Conservation (phyloP, 306 rosid genomes). For the Pterocarpus macrocarpus region DNA sequence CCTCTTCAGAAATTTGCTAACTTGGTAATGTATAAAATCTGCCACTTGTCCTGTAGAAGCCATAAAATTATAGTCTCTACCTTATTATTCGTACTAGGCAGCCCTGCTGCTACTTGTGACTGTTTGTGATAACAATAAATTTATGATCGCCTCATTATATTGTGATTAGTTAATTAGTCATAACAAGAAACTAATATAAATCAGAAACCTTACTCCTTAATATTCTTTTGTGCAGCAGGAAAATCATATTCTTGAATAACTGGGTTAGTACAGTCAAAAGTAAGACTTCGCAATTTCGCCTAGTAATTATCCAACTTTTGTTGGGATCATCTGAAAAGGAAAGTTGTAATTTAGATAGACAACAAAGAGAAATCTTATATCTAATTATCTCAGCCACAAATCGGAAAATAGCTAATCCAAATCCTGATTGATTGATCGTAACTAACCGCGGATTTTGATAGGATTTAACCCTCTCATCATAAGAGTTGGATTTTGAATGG, state of each 20-base stretch:
- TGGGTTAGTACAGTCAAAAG: background rate
- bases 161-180: too few relatives aligned
- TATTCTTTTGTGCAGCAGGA: too few relatives aligned
- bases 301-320: background rate
- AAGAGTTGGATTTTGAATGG: slow-evolving; percentile 29
- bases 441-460: slow-evolving; percentile 37
- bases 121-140: too few relatives aligned
- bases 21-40: too few relatives aligned
- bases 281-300: background rate
- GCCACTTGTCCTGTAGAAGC: too few relatives aligned
- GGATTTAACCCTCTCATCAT: slow-evolving; percentile 30
- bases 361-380: background rate
- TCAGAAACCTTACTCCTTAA: too few relatives aligned
- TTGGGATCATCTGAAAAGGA: background rate
- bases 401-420: slow-evolving; percentile 24
- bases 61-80: too few relatives aligned
- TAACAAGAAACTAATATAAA: too few relatives aligned
- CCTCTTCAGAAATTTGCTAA: too few relatives aligned
- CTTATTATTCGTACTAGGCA: too few relatives aligned
- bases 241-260: background rate
- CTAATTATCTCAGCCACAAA: background rate
- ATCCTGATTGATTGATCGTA: slow-evolving; percentile 20
- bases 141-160: too few relatives aligned
- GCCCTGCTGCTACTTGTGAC: too few relatives aligned
- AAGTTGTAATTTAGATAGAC: background rate